Conservation (phyloP, 1,139 yeast genomes). For the Maudiozyma humilis region DNA sequence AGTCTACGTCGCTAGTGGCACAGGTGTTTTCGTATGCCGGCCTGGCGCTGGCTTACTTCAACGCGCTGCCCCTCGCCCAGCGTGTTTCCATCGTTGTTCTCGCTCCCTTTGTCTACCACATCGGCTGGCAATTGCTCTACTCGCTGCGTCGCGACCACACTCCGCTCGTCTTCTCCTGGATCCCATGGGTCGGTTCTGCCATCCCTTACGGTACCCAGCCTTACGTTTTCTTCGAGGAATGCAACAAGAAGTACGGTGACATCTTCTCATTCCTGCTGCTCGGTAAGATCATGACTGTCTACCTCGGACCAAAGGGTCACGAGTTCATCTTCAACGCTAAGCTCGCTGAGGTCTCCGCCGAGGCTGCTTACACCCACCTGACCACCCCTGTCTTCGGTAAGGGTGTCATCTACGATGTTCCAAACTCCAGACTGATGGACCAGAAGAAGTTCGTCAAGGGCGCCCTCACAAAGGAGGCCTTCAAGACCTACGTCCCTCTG, state of each 20-base stretch:
- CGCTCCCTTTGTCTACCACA: constrained; percentile 46
- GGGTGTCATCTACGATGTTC: constrained; percentile 95
- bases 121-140: constrained; percentile 62
- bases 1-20: constrained; percentile 14
- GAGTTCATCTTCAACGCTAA: constrained; percentile 92
- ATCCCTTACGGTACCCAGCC: constrained; percentile 86
- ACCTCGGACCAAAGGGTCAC: constrained; percentile 94
- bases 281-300: constrained; percentile 92
- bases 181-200: constrained; percentile 95
- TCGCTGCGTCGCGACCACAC: constrained; percentile 70
- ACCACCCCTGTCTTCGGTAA: constrained; percentile 97
- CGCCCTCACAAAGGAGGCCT: constrained; percentile 80
- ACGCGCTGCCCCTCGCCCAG: constrained; percentile 30
- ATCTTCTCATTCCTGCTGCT: constrained; percentile 80
- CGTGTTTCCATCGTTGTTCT: constrained; percentile 20
- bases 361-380: constrained; percentile 88
- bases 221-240: constrained; percentile 72
- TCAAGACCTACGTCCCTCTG: constrained; percentile 78
- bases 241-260: constrained; percentile 81
- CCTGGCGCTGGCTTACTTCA: constrained; percentile 16
- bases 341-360: constrained; percentile 85
- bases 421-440: constrained; percentile 90
- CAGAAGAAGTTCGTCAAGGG: constrained; percentile 94
- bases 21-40: constrained; percentile 14
- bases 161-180: constrained; percentile 85